Conservation (phyloP, 2,329 filamentous ascomycete species). For the Parastagonospora avenae region DNA sequence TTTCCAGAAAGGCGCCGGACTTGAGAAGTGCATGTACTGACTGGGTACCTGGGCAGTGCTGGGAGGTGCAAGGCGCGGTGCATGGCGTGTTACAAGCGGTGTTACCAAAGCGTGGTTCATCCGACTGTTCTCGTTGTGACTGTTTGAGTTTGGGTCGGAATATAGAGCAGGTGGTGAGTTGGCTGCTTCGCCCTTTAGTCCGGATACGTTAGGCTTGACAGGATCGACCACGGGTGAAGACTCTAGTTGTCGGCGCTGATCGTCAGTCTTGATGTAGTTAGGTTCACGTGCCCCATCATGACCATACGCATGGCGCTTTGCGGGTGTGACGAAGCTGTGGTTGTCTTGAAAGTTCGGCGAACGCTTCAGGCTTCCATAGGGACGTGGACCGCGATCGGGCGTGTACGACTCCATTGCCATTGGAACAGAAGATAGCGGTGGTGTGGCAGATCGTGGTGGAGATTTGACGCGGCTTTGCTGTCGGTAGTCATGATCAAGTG, state of each 20-base stretch:
- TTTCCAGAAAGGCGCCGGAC: conserved; percentile 87
- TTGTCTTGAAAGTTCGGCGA: conserved; percentile 36
- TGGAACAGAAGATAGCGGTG: conserved; percentile 54
- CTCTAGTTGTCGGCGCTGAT: conserved; percentile 27
- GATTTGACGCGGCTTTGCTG: conserved; percentile 42
- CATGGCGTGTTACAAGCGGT: conserved; percentile 73
- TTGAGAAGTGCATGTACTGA: conserved; percentile 84
- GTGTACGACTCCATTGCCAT: conserved; percentile 59
- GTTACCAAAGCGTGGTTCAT: conserved; percentile 57
- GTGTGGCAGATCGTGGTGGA: conserved; percentile 53
- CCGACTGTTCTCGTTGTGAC: conserved; percentile 31
- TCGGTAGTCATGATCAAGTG: conserved; percentile 31
- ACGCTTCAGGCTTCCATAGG: conserved; percentile 37
- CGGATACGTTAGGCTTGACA: conserved; percentile 37
- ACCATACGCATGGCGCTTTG: conserved; percentile 41
- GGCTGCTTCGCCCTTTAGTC: conserved; percentile 39
- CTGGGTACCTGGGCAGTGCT: conserved; percentile 81
- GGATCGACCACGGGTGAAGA: conserved; percentile 41
- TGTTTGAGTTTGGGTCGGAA: conserved; percentile 40
- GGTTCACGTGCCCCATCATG: conserved; percentile 26
- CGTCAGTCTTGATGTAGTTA: conserved; percentile 31
- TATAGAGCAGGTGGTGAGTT: conserved; percentile 46
- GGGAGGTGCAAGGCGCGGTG: conserved; percentile 76
- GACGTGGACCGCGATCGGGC: conserved; percentile 58
- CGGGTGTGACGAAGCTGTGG: conserved; percentile 40